These are phyloP conservation scores for Metroxylon sagu DNA, from an alignment of 176 grass and related monocot species.

Conservation along the genomic window DNA sequence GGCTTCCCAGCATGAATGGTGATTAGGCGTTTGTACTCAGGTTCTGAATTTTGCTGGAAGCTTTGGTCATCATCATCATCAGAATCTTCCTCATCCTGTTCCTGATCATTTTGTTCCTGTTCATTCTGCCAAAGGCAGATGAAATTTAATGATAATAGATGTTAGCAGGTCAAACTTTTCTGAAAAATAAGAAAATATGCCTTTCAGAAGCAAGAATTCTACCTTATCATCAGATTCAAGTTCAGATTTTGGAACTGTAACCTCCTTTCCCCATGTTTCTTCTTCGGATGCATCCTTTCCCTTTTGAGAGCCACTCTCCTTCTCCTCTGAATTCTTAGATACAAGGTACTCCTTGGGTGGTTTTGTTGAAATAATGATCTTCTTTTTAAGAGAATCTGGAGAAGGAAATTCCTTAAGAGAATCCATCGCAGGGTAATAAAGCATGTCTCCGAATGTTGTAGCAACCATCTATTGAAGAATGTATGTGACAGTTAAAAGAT, in stretches of 20 bases:
- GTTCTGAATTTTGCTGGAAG: slow-evolving; percentile 36
- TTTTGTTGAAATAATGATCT: slow-evolving; percentile 93
- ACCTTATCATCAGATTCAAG: slow-evolving; percentile 57
- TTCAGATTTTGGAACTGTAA: slow-evolving; percentile 43
- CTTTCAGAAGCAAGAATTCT: not conserved
- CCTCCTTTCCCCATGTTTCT: slow-evolving; percentile 24
- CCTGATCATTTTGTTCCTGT: slow-evolving; percentile 12
- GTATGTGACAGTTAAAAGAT: slow-evolving; percentile 12
- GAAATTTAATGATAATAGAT: slow-evolving; percentile 11
- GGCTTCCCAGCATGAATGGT: slow-evolving; percentile 88
- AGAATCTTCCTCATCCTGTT: slow-evolving; percentile 47
- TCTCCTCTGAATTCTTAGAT: slow-evolving; percentile 26
- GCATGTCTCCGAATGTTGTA: slow-evolving; percentile 67
- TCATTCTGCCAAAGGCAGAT: slow-evolving; percentile 1
- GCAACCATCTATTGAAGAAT: slow-evolving; percentile 50
- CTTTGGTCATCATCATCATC: slow-evolving; percentile 48
- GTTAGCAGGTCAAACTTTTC: too few relatives aligned
- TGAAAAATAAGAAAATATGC: not conserved
- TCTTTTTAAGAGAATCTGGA: slow-evolving; percentile 65
- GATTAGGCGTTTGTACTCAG: slow-evolving; percentile 68
- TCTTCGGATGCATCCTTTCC: slow-evolving; percentile 10
- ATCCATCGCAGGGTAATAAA: slow-evolving; percentile 53
- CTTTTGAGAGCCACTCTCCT: slow-evolving; percentile 8
- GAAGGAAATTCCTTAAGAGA: slow-evolving; percentile 74
- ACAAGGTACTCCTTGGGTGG: slow-evolving; percentile 83